Percentiles rank a stretch among this genome's conserved stretches.
Evolutionary conservation across 2,329 filamentous ascomycete genomes (phyloP).

Genomic region (Aspergillus melleus): DNA sequence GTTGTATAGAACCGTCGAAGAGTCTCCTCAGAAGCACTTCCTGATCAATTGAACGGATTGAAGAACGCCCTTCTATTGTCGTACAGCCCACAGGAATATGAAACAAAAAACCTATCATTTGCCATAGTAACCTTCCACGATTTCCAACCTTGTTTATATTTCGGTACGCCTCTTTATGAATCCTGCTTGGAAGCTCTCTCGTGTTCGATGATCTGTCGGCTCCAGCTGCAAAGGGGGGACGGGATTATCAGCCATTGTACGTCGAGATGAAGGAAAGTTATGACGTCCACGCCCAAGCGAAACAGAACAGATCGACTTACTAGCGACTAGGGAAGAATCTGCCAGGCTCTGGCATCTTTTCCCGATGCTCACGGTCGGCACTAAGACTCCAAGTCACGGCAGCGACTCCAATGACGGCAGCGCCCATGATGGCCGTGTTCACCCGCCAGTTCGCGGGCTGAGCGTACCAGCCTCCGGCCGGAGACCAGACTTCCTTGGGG

Average conservation of each 20-base stretch:
- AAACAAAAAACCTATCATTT: conserved; percentile 30
- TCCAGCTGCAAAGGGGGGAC: conserved; percentile 56
- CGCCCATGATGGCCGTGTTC: conserved; percentile 79
- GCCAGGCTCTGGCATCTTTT: conserved; percentile 72
- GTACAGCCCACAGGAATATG: conserved; percentile 38
- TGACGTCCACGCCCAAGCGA: conserved; percentile 1
- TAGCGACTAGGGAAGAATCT: conserved; percentile 83
- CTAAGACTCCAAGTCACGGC: conserved; percentile 70
- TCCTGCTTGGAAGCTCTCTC: conserved; percentile 54
- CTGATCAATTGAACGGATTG: conserved; percentile 37
- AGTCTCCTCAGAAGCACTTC: conserved; percentile 38
- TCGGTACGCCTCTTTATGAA: conserved; percentile 28
- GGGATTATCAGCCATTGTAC: background rate
- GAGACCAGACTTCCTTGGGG: conserved; percentile 99
- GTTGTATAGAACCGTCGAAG: conserved; percentile 40
- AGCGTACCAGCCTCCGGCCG: conserved; percentile 94
- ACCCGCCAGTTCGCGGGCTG: conserved; percentile 92
- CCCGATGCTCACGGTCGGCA: conserved; percentile 70
- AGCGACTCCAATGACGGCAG: conserved; percentile 66
- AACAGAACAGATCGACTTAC: conserved; percentile 53
- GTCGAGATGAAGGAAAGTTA: conserved; percentile 18
- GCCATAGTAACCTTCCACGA: conserved; percentile 23
- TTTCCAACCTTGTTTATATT: conserved; percentile 13
- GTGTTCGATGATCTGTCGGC: conserved; percentile 69
- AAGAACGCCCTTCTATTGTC: conserved; percentile 40